These are phyloP conservation scores for Malassezia furfur DNA, from an alignment of 1,284 basidiomycete genomes.

Conservation along the genomic window DNA sequence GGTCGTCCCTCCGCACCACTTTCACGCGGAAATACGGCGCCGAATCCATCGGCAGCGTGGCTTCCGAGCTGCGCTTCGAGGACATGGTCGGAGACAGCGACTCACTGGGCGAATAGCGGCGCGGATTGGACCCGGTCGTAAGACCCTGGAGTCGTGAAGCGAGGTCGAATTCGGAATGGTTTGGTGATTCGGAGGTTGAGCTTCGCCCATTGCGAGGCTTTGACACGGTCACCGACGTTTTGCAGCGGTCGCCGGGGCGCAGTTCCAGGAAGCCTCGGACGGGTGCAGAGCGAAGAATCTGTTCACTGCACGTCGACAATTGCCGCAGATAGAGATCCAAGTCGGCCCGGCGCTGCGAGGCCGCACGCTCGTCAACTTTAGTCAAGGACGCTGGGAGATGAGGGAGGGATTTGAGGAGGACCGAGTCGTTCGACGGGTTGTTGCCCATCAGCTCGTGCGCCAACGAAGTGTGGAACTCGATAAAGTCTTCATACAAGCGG, in stretches of 20 bases:
- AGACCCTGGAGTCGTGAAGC: background rate
- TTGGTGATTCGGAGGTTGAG: background rate
- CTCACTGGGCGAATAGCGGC: background rate
- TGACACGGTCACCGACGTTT: background rate
- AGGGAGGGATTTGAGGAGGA: constrained; percentile 61
- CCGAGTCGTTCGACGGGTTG: constrained; percentile 89
- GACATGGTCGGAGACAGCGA: background rate
- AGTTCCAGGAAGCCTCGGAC: constrained; percentile 76
- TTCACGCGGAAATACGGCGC: constrained; percentile 67
- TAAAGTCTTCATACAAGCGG: constrained; percentile 94
- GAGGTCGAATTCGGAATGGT: constrained; percentile 2
- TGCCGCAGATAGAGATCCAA: constrained; percentile 78
- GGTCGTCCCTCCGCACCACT: constrained; percentile 75
- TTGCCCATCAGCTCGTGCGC: constrained; percentile 54
- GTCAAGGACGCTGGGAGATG: background rate
- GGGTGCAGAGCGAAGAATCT: constrained; percentile 70
- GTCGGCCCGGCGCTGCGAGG: constrained; percentile 69
- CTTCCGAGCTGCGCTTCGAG: background rate
- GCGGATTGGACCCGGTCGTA: background rate
- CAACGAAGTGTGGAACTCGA: constrained; percentile 86
- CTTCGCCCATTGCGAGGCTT: background rate
- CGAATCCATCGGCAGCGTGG: background rate
- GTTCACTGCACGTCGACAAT: constrained; percentile 63
- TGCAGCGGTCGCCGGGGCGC: constrained; percentile 66
- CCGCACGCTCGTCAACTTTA: constrained; percentile 64